Evolutionary conservation across 768 basidiomycete species (phyloP).

Genomic region (Lactifluus hygrophoroides): DNA sequence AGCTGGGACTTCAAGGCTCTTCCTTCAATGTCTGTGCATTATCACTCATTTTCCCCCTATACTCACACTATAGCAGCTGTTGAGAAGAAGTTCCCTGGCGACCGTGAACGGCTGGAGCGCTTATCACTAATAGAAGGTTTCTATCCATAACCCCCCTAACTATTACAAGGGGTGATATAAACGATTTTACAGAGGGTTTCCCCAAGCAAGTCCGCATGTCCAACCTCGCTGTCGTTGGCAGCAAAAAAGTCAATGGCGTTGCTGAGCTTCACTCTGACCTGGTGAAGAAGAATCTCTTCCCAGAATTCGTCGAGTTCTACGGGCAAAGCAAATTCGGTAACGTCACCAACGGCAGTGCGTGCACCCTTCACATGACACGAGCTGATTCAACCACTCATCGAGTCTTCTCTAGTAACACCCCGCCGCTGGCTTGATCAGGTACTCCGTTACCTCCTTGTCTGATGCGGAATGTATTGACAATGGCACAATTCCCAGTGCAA

Average conservation of each 20-base stretch:
- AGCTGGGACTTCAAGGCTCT: conserved; percentile 35
- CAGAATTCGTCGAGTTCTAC: conserved; percentile 91
- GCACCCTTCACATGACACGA: neutral
- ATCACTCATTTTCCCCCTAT: neutral
- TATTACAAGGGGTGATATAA: neutral
- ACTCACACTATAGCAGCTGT: conserved; percentile 44
- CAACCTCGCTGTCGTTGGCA: conserved; percentile 82
- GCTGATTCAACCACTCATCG: neutral
- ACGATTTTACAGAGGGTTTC: conserved; percentile 52
- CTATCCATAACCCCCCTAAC: neutral
- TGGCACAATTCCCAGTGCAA: conserved; percentile 52
- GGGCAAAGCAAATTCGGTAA: conserved; percentile 86
- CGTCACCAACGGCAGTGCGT: conserved; percentile 85
- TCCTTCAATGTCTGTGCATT: conserved; percentile 53
- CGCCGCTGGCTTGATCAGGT: conserved; percentile 88
- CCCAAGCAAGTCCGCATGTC: conserved; percentile 90
- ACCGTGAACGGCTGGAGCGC: conserved; percentile 65
- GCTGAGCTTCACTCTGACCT: conserved; percentile 93
- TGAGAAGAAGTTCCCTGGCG: conserved; percentile 83
- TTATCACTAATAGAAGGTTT: conserved; percentile 91
- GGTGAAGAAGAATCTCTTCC: conserved; percentile 72
- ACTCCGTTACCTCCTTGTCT: neutral
- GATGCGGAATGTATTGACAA: neutral
- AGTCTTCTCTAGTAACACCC: conserved; percentile 59
- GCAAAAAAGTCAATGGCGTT: conserved; percentile 89